Evolutionary conservation across 1,139 yeast genomes (phyloP).

Genomic region (Pneumocystis sp.): DNA sequence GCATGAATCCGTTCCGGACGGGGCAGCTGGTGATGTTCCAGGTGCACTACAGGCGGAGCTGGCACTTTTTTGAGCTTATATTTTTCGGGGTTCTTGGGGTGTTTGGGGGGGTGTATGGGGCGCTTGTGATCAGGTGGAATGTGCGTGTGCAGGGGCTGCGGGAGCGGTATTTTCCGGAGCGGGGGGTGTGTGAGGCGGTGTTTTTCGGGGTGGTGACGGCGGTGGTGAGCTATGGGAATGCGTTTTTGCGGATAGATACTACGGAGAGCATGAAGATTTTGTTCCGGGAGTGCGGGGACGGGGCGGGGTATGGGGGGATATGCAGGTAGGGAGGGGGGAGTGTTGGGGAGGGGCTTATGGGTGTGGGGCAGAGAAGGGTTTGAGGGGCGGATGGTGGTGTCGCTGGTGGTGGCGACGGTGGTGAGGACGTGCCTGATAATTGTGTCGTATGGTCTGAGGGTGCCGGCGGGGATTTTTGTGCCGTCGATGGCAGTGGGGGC

Average conservation of each 20-base stretch:
- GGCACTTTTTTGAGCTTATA: slow-evolving; percentile 81
- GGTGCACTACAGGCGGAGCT: slow-evolving; percentile 66
- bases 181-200: slow-evolving; percentile 58
- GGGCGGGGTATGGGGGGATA: slow-evolving; percentile 22
- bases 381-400: slow-evolving; percentile 29
- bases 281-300: slow-evolving; percentile 66
- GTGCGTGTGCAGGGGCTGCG: slow-evolving; percentile 67
- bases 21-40: slow-evolving; percentile 90
- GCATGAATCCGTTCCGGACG: slow-evolving; percentile 74
- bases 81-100: slow-evolving; percentile 64
- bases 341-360: no score
- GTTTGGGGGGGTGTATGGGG: slow-evolving; percentile 87
- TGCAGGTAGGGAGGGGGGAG: slow-evolving; percentile 18
- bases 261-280: slow-evolving; percentile 84
- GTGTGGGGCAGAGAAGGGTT: no score
- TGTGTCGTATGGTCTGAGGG: slow-evolving; percentile 78
- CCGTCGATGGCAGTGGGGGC: slow-evolving; percentile 98
- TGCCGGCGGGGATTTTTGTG: slow-evolving; percentile 91
- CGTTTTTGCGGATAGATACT: slow-evolving; percentile 74
- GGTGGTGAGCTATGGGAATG: slow-evolving; percentile 65
- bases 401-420: slow-evolving; percentile 56
- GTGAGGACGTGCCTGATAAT: slow-evolving; percentile 59
- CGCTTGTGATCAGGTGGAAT: slow-evolving; percentile 63
- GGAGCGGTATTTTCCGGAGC: slow-evolving; percentile 43
- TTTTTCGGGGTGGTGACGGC: slow-evolving; percentile 58